phyloP scores from a whole-genome alignment of 2,329 filamentous ascomycete species.

The Botrytis tulipae region DNA sequence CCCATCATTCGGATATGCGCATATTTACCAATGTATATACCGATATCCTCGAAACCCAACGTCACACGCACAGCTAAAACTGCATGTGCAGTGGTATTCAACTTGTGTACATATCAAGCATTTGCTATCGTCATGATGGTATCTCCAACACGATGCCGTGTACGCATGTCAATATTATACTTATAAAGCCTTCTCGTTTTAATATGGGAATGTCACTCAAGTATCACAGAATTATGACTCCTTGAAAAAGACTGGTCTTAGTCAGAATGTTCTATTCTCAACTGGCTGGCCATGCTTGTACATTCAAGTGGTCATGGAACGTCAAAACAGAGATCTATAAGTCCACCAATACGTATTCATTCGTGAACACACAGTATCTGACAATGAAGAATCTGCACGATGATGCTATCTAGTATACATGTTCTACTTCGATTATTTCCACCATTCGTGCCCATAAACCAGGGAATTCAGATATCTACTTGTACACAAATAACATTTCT shows the following conservation, averaged over 20 bases:
- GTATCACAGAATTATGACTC: background rate
- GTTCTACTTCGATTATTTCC: background rate
- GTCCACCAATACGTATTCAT: background rate
- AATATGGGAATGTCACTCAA: slow-evolving; percentile 8
- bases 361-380: background rate
- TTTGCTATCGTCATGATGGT: background rate
- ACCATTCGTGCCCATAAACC: background rate
- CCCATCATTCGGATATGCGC: background rate
- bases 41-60: slow-evolving; percentile 1
- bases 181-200: background rate
- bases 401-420: background rate
- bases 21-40: background rate
- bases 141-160: background rate
- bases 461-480: background rate
- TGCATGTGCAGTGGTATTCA: background rate
- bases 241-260: background rate
- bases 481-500: background rate
- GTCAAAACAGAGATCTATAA: background rate
- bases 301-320: background rate
- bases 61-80: slow-evolving; percentile 1
- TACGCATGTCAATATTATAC: background rate
- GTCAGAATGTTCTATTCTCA: background rate
- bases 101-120: background rate
- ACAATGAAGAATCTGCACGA: slow-evolving; percentile 1
- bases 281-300: background rate